Conservation (phyloP, 345 rosid species). For the Citrus cavaleriei region DNA sequence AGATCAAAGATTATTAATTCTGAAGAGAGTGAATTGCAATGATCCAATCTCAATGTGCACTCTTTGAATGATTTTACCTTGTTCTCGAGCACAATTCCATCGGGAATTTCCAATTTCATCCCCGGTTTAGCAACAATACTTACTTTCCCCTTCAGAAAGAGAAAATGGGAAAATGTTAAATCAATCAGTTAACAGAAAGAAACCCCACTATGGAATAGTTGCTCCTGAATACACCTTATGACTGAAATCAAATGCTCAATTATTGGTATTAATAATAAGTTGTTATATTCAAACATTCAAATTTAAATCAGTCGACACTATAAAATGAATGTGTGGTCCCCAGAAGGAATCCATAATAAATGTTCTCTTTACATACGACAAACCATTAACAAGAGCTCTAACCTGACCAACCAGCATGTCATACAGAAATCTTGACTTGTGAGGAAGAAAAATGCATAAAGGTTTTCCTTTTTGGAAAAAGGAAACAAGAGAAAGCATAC, state of each 20-base stretch:
- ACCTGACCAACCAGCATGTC: not conserved
- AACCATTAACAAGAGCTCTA: not conserved
- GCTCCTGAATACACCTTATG: not conserved
- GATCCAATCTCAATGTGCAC: not conserved
- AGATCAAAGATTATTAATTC: not conserved
- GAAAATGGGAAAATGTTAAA: not conserved
- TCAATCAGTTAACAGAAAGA: not conserved
- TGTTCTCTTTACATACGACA: not conserved
- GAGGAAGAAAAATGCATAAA: not conserved
- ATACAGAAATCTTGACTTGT: not conserved
- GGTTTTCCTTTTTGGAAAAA: not conserved
- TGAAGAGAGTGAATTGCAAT: not conserved
- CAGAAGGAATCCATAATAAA: not conserved
- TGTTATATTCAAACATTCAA: not conserved
- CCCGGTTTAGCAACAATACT: constrained; percentile 45
- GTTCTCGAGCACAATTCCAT: constrained; percentile 33
- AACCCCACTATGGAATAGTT: not conserved
- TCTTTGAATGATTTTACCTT: constrained; percentile 24
- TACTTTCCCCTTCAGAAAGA: constrained; percentile 35
- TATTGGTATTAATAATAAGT: not conserved
- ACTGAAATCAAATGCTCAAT: not conserved
- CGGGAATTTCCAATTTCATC: constrained; percentile 43
- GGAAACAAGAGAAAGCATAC: not conserved
- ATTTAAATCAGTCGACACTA: not conserved
- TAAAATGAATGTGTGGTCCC: not conserved